Evolutionary conservation across 148 eudicot species (phyloP), one percentile per base, ranked within the genome.

Genomic region (Camellia lanceoleosa): DNA sequence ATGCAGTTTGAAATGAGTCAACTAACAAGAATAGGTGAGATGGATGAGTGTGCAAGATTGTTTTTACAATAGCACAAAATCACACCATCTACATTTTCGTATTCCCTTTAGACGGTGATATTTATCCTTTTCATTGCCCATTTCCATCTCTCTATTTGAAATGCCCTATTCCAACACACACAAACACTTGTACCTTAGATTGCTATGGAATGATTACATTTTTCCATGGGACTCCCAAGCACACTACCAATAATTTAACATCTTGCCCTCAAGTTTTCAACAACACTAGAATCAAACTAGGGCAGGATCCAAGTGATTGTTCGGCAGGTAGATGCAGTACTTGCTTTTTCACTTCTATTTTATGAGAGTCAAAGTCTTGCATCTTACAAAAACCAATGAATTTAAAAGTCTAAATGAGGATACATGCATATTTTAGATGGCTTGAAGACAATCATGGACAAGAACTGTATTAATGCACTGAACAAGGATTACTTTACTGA

Each of bases 401-500:
- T 23, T 49, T 71, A 51, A 8, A 49, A 7, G n/a, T 62, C 51
- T 4, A 62, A 18, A 54, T 11, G 15, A 56, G 63, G 64, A 75
- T 60, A 2, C 55, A 75, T 43, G 54, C 56, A 18, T 70, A 20
- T 20, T 71, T 51, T 66, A 73, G 9, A 16, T 12, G 10, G 19
- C 44, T 23, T 55, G 63, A 54, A 73, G 63, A 55, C 43, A 30
- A 64, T 19, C 3, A 3, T 3, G 59, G 7, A 43, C 15, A 18
- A 49, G 58, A 14, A 73, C 12, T 10, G 54, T 8, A 49, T 14
- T 5, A 64, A 46, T 49, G 38, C 30, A 54, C 15, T 51, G 7
- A 60, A 65, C 20, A 23, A 63, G 59, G 19, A 23, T 52, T 61
- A 44, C 14, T 68, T 75, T n/a, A 49, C 83, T 68, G 44, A 81